Evolutionary conservation across 1,284 basidiomycete species (phyloP).

Genomic region (Apiotrichum gamsii): DNA sequence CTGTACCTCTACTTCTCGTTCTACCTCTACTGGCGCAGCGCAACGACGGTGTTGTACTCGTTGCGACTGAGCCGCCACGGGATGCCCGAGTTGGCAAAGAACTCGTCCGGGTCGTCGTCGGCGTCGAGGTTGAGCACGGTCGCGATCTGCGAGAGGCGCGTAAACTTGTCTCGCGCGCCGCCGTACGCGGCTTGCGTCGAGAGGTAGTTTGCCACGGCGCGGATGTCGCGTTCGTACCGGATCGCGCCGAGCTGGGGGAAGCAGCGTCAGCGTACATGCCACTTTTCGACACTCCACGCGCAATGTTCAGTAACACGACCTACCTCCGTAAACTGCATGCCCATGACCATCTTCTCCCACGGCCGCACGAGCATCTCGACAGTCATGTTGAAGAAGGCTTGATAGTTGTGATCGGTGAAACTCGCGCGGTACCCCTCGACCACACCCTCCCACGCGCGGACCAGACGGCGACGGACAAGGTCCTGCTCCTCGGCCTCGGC

Average conservation of each 20-base stretch:
- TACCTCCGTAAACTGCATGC: slow-evolving; percentile 82
- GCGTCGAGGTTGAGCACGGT: slow-evolving; percentile 84
- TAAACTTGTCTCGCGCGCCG: slow-evolving; percentile 83
- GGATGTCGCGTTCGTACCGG: slow-evolving; percentile 87
- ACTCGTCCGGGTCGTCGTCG: slow-evolving; percentile 84
- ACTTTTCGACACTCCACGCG: neutral
- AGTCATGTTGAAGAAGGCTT: slow-evolving; percentile 71
- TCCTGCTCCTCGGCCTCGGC: slow-evolving; percentile 77
- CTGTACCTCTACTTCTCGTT: too few relatives aligned
- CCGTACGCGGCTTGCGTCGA: slow-evolving; percentile 79
- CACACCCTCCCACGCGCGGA: slow-evolving; percentile 72
- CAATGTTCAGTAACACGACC: too few relatives aligned
- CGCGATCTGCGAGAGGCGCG: slow-evolving; percentile 85
- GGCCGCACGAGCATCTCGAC: slow-evolving; percentile 82
- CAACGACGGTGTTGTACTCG: slow-evolving; percentile 67
- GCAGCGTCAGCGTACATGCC: neutral
- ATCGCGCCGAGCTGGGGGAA: slow-evolving; percentile 83
- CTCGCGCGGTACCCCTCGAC: slow-evolving; percentile 67
- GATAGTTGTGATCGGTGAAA: slow-evolving; percentile 82
- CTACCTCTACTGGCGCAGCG: slow-evolving; percentile 50
- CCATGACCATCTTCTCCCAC: slow-evolving; percentile 83
- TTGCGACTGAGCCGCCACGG: slow-evolving; percentile 73
- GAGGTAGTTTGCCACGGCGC: slow-evolving; percentile 74
- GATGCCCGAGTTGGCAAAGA: slow-evolving; percentile 86
- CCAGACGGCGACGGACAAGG: slow-evolving; percentile 76